A percentile compares a stretch with the other conserved stretches of the same genome.
Conservation (phyloP, 352 stramenopile genomes). For the Phytophthora rubi region DNA sequence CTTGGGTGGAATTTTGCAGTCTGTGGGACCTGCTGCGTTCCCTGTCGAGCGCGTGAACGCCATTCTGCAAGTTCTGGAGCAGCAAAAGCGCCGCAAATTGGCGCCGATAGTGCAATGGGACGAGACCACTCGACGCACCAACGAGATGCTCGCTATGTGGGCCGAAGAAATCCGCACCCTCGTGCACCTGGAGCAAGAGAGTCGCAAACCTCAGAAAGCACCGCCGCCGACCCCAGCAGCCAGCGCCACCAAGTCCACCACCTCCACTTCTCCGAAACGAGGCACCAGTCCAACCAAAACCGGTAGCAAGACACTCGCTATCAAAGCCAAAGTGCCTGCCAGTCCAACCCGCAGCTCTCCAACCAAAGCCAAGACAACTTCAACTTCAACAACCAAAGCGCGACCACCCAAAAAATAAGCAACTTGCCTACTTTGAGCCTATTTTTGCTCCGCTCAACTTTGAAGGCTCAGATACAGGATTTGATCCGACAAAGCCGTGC, state of each 20-base stretch:
- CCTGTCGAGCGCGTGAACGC: constrained; percentile 50
- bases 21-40: constrained; percentile 45
- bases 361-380: constrained; percentile 23
- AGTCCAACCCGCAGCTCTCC: constrained; percentile 23
- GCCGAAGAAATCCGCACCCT: constrained; percentile 66
- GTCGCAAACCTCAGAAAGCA: constrained; percentile 58
- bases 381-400: constrained; percentile 7
- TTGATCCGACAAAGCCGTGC: no score
- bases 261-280: constrained; percentile 5
- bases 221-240: not conserved
- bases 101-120: constrained; percentile 60
- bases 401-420: constrained; percentile 30
- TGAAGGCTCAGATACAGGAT: no score
- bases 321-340: constrained; percentile 20
- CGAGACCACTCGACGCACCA: constrained; percentile 48
- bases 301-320: not conserved
- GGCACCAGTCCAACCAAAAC: constrained; percentile 22
- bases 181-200: constrained; percentile 63
- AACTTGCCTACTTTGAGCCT: no score
- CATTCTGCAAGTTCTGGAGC: constrained; percentile 50
- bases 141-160: constrained; percentile 70
- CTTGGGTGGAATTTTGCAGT: constrained; percentile 46
- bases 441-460: no score
- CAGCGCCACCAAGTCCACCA: constrained; percentile 17
- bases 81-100: constrained; percentile 40